Base-by-base conservation (phyloP, 2,329 filamentous ascomycete genomes). In the Aotearoamyces nothofagi region DNA sequence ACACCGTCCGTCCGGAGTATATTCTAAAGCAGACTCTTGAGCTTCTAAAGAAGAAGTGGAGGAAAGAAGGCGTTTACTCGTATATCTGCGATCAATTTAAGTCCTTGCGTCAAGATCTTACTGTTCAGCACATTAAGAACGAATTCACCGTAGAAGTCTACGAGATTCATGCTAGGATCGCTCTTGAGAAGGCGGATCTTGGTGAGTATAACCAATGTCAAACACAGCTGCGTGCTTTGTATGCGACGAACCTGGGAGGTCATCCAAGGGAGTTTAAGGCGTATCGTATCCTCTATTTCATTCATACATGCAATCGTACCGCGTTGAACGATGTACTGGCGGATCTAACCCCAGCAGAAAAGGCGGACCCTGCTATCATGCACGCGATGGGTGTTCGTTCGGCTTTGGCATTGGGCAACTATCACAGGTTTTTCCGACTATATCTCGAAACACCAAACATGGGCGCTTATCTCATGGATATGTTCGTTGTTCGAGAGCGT, bases 131-230 rank as follows among this genome's bases (percentile, higher is more conserved):
- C 49, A 84, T 98, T 59, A 86, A 83, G 58, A 93, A 84, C 55
- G 81, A 92, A 30, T 96, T 98, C 52, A 96, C 90, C 15, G 86
- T 96, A 39, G 78, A 70, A 38, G 90, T 94, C 26, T 98, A 98
- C 57, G 90, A 98, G 60, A 92, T 87, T 37, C 90, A 98, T 58
- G 90, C 87, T 39, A 78, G 90, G 36, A 96, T 98, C 58, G 90
- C 90, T 42, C 66, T 98, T 56, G 87, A 98, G 58, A 94, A 92
- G 69, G 84, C 81, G 59, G 90, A 98, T 65, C 72, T 96, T 63
- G 87, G 90, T 98, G 90, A 98, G 90, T 98, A 98, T 90, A 98
- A 98, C 64, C 90, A 98, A 69, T 98, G 90, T 58, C 90, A 98
- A 64, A 96, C 90, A 48, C 90, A 98, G 61, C 66, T 98, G 51